Conservation (phyloP, 257 asterid genomes). For the Solanum boliviense region DNA sequence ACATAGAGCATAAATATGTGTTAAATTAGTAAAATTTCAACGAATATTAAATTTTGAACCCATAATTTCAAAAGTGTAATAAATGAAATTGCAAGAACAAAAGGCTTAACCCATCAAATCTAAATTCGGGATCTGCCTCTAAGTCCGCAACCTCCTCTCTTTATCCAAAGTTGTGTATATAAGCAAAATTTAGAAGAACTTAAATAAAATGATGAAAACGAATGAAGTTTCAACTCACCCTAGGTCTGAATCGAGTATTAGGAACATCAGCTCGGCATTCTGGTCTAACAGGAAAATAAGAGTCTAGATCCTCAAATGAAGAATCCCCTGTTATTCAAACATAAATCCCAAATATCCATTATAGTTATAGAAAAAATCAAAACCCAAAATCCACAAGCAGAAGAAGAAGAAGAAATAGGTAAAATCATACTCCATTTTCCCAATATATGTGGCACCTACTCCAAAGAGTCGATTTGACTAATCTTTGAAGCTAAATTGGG, state of each 20-base stretch:
- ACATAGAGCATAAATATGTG: neutral
- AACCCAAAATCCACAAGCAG: neutral
- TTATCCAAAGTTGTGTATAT: neutral
- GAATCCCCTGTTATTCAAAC: conserved; percentile 9
- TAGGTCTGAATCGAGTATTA: conserved; percentile 65
- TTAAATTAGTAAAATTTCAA: neutral
- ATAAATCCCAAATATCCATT: neutral
- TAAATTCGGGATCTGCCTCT: neutral
- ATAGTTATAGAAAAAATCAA: neutral
- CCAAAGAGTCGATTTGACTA: neutral
- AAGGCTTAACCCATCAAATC: neutral
- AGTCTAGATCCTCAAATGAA: conserved; percentile 56
- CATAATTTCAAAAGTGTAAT: neutral
- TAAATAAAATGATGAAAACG: neutral
- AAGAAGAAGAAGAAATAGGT: too few relatives aligned
- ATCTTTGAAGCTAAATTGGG: neutral
- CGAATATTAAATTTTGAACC: neutral
- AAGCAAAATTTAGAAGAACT: neutral
- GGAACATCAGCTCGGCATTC: conserved; percentile 79
- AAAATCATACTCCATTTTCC: neutral
- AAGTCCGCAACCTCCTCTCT: neutral
- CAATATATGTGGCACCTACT: neutral
- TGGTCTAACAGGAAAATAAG: conserved; percentile 67
- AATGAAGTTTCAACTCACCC: conserved; percentile 36
- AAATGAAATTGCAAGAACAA: neutral